Evolutionary conservation across 441 rosid genomes (phyloP).

Genomic region (Macaranga tanarius): DNA sequence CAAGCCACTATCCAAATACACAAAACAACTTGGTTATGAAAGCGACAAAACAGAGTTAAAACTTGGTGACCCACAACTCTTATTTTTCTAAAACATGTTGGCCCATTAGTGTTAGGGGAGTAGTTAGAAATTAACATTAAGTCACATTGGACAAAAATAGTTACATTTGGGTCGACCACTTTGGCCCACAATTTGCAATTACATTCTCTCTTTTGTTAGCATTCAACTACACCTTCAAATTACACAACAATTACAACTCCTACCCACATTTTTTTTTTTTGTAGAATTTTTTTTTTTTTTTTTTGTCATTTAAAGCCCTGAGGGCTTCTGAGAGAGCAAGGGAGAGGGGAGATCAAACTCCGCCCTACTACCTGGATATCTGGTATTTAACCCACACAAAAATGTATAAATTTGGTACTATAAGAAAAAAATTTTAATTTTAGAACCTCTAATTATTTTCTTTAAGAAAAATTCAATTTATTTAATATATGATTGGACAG

Average conservation of each 20-base stretch:
- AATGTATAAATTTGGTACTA: too few relatives aligned
- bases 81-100: conserved; percentile 17
- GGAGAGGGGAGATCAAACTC: too few relatives aligned
- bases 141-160: conserved; percentile 5
- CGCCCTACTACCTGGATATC: too few relatives aligned
- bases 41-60: conserved; percentile 27
- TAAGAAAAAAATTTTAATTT: too few relatives aligned
- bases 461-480: too few relatives aligned
- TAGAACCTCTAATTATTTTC: too few relatives aligned
- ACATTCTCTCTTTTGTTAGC: background rate
- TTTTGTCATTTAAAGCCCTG: too few relatives aligned
- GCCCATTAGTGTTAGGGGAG: conserved; percentile 22
- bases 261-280: background rate
- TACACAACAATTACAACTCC: background rate
- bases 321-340: too few relatives aligned
- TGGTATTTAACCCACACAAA: too few relatives aligned
- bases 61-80: conserved; percentile 12
- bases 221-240: background rate
- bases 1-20: conserved; percentile 10
- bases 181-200: too few relatives aligned
- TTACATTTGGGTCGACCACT: background rate
- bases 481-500: too few relatives aligned
- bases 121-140: background rate
- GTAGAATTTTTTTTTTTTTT: too few relatives aligned
- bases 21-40: conserved; percentile 13